Base-by-base conservation (phyloP, 73 alveolate genomes). In the Symbiodinium natans region DNA sequence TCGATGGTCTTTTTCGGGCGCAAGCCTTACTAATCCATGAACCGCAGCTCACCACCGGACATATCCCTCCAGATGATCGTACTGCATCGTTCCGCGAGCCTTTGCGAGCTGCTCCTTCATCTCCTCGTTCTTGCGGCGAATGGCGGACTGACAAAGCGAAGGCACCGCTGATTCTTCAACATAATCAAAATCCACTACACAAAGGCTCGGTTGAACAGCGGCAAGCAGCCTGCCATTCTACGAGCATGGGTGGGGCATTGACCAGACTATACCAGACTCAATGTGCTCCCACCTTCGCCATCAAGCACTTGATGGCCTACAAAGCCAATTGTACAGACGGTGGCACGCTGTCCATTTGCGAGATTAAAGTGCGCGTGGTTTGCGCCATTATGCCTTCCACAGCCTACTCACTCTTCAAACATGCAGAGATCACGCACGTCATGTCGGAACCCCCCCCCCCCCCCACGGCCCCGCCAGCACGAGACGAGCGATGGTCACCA, bases 401-500 rank as follows among this genome's bases (percentile, higher is more conserved):
- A 21, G 2, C 25, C 31, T 63, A 8, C 33, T n/a, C 80, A 6
- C 23, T n/a, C n/a, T n/a, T n/a, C n/a, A n/a, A n/a, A n/a, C n/a
- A n/a, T n/a, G n/a, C n/a, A n/a, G n/a, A n/a, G n/a, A n/a, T n/a
- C n/a, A n/a, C n/a, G n/a, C n/a, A n/a, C n/a, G n/a, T n/a, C n/a
- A n/a, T n/a, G n/a, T n/a, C n/a, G n/a, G n/a, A n/a, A n/a, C n/a
- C n/a, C n/a, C n/a, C n/a, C n/a, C 74, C 40, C 17, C 36, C 80
- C 9, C 80, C 36, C 29, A 29, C 36, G 63, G 34, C 2, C 39
- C 63, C 4, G 31, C 95, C 95, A 63, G 86, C 95, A 40, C 42
- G 31, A 89, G 95, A 5, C 95, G 95, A 10, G 95, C 95, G 52
- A 89, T 41, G 48, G 95, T 83, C 46, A 89, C 95, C 36, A 89